Evolutionary conservation across 139 green algal genomes (phyloP).

Genomic region (Chlamydomonas incerta): DNA sequence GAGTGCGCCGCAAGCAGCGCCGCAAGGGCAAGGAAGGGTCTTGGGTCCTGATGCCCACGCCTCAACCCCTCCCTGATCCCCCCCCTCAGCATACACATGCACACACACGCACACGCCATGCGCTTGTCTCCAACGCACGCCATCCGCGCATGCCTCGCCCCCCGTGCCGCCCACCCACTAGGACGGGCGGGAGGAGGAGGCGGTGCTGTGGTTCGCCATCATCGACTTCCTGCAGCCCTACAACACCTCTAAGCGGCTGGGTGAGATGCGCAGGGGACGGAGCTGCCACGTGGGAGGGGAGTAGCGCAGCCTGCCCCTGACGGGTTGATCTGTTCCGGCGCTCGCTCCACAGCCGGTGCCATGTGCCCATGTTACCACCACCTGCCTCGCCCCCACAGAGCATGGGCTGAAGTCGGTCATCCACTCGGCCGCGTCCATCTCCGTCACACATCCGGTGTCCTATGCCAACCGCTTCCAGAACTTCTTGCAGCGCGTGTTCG

Average conservation of each 20-base stretch:
- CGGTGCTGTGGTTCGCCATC: constrained; percentile 92
- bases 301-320: not conserved
- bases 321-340: no score
- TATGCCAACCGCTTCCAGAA: constrained; percentile 83
- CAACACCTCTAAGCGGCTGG: constrained; percentile 26
- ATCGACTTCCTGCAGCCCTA: constrained; percentile 88
- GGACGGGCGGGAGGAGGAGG: constrained; percentile 59
- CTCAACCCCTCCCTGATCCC: no score
- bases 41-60: no score
- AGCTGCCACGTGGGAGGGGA: no score
- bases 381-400: constrained; percentile 56
- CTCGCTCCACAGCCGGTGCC: not conserved
- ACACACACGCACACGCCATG: not conserved
- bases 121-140: not conserved
- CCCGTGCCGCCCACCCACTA: not conserved
- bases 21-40: no score
- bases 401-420: constrained; percentile 84
- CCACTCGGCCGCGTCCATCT: constrained; percentile 78
- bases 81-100: no score
- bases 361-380: constrained; percentile 67
- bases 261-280: not conserved
- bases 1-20: no score
- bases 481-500: constrained; percentile 66
- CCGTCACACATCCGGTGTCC: constrained; percentile 75
- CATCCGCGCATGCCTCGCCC: not conserved